Evolutionary conservation across 2,329 filamentous ascomycete species (phyloP).

Genomic region (Pestalotiopsis sp.): DNA sequence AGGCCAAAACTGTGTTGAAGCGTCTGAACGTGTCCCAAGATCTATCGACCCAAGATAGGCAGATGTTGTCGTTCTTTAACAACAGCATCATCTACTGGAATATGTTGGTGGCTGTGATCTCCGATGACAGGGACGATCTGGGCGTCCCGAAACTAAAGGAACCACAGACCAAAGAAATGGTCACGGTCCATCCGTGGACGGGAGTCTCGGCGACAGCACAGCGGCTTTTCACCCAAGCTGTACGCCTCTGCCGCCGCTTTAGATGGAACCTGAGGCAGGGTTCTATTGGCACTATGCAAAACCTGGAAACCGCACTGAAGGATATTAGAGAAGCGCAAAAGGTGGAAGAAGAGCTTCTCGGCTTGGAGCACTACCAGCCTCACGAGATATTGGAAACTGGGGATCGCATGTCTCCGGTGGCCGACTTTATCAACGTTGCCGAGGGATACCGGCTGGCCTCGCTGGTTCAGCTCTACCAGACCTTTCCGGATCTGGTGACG

Average conservation of each 20-base stretch:
- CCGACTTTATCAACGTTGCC: constrained; percentile 36
- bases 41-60: constrained; percentile 24
- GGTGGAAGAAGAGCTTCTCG: constrained; percentile 36
- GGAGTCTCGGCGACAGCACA: constrained; percentile 37
- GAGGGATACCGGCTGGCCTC: constrained; percentile 40
- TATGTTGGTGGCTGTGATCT: constrained; percentile 40
- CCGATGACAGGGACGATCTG: constrained; percentile 29
- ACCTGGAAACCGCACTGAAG: constrained; percentile 27
- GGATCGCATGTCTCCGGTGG: constrained; percentile 27
- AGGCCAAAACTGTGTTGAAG: constrained; percentile 21
- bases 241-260: constrained; percentile 38
- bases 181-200: constrained; percentile 38
- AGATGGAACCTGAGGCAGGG: constrained; percentile 26
- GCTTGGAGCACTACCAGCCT: constrained; percentile 28
- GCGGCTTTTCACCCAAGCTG: constrained; percentile 35
- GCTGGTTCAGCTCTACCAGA: constrained; percentile 42
- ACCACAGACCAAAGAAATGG: background rate
- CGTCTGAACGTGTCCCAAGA: constrained; percentile 13
- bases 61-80: constrained; percentile 39
- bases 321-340: constrained; percentile 36
- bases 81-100: constrained; percentile 43
- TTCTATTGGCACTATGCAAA: constrained; percentile 23
- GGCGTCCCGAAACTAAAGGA: constrained; percentile 13
- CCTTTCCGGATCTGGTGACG: constrained; percentile 36
- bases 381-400: constrained; percentile 28